These are phyloP conservation scores for Wickerhamiella dianesei DNA, from an alignment of 805 yeast genomes.

Conservation along the genomic window DNA sequence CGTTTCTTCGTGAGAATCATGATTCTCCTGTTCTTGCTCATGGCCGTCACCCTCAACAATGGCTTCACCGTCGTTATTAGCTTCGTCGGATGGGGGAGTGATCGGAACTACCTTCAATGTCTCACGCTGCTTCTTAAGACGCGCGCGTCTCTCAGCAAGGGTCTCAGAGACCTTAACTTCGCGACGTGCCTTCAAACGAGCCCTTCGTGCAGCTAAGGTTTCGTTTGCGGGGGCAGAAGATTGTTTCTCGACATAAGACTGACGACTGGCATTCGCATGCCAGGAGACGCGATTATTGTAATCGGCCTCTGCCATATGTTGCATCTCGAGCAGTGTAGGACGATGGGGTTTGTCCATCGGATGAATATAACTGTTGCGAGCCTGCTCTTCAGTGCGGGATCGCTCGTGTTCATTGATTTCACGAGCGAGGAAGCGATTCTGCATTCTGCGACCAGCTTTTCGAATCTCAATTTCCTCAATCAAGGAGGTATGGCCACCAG, in stretches of 20 bases:
- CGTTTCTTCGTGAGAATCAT: too few species aligned
- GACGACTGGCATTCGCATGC: slow-evolving; percentile 14
- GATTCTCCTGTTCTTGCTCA: neutral
- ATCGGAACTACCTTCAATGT: neutral
- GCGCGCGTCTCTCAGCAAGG: slow-evolving; percentile 18
- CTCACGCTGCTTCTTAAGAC: slow-evolving; percentile 7
- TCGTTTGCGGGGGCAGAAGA: slow-evolving; percentile 14
- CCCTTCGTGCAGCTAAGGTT: slow-evolving; percentile 23
- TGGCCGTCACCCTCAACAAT: neutral
- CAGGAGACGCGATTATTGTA: slow-evolving; percentile 20
- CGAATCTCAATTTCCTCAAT: slow-evolving; percentile 28
- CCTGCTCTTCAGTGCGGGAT: slow-evolving; percentile 10
- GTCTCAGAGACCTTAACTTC: slow-evolving; percentile 12
- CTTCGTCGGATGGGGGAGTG: neutral
- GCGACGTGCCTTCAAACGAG: slow-evolving; percentile 13
- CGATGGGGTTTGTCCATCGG: slow-evolving; percentile 19
- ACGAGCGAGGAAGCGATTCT: slow-evolving; percentile 16
- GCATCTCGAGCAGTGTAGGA: slow-evolving; percentile 23
- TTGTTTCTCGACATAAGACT: slow-evolving; percentile 12
- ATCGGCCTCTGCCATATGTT: slow-evolving; percentile 21
- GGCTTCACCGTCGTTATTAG: too few species aligned
- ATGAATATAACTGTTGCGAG: slow-evolving; percentile 9
- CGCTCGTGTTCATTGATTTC: slow-evolving; percentile 18
- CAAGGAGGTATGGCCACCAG: slow-evolving; percentile 22
- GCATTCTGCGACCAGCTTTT: slow-evolving; percentile 22